These are phyloP conservation scores for Polytrichum formosum DNA, from an alignment of 225 moss, liverwort and hornwort species.

Conservation along the genomic window DNA sequence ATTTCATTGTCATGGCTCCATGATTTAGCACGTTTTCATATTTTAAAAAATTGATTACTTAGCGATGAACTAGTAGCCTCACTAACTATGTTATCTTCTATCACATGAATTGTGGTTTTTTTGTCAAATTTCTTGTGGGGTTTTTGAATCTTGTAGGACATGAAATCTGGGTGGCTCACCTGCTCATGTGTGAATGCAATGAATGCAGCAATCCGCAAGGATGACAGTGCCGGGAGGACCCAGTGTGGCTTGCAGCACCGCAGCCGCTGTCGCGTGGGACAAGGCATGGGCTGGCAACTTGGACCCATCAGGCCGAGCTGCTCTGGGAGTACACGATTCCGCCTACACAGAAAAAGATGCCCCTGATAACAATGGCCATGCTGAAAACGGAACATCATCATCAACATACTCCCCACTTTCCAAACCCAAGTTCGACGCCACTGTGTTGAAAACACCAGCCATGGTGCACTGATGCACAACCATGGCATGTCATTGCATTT, in stretches of 20 bases:
- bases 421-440: slow-evolving; percentile 3
- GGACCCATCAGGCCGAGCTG: slow-evolving; percentile 87
- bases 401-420: neutral
- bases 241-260: slow-evolving; percentile 83
- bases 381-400: neutral
- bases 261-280: slow-evolving; percentile 77
- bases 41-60: no score
- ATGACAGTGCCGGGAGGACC: slow-evolving; percentile 81
- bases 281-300: slow-evolving; percentile 77
- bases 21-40: no score
- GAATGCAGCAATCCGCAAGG: slow-evolving; percentile 63
- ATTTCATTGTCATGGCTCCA: no score
- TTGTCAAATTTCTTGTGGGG: neutral
- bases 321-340: slow-evolving; percentile 61
- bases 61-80: no score
- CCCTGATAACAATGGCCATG: slow-evolving; percentile 15
- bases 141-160: neutral
- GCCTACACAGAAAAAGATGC: slow-evolving; percentile 19
- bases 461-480: slow-evolving; percentile 11
- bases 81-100: no score
- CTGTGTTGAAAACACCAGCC: slow-evolving; percentile 2
- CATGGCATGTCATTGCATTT: neutral
- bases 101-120: neutral
- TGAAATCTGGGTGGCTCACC: no score
- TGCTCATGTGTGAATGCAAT: neutral